Evolutionary conservation across 768 basidiomycete genomes (phyloP), one percentile per base, ranked within the genome.

Genomic region (Lyophyllum atratum): DNA sequence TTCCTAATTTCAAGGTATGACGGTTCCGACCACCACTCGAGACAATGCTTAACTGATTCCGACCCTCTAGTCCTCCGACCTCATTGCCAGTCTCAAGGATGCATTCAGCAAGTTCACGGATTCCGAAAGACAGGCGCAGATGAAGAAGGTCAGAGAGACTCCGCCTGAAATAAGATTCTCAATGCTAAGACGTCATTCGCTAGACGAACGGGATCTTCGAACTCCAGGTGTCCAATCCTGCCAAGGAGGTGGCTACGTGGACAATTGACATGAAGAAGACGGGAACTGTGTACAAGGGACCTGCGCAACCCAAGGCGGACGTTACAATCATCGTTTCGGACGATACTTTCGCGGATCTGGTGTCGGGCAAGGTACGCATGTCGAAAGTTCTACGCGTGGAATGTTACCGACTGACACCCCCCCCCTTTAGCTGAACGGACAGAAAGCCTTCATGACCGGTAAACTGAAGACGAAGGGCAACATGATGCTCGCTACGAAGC

Each of bases 361-460:
- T 91, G 3, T 68, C 74, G 37, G 90, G 89, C 66, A 90, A 92
- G 80, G 88, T 88, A 62, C 52, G 8, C 34, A 40, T 25, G 9
- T 25, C 26, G 19, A 46, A 29, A 22, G 31, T 34, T 8, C 33
- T 46, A 39, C 43, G 2, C 37, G 34, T n/a, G 25, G 17, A 22
- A 34, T 12, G 47, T 17, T 29, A 4, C 15, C 49, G 39, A 31
- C 45, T 50, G n/a, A 48, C 24, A 54, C 43, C 3, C 40, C 44
- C n/a, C 33, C n/a, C 45, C 48, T 26, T 59, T 25, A 93, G 89
- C 76, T 90, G 44, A 93, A 91, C 64, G 94, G 92, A 19, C 95
- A 97, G 74, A 95, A 94, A 69, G 94, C 94, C 21, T 97, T 95
- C 78, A 93, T 98, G 91, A 92, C 90, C 7, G 95, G 95, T 26